phyloP scores from a whole-genome alignment of 2,329 filamentous ascomycete species.

The Paracoccidioides lutzii region DNA sequence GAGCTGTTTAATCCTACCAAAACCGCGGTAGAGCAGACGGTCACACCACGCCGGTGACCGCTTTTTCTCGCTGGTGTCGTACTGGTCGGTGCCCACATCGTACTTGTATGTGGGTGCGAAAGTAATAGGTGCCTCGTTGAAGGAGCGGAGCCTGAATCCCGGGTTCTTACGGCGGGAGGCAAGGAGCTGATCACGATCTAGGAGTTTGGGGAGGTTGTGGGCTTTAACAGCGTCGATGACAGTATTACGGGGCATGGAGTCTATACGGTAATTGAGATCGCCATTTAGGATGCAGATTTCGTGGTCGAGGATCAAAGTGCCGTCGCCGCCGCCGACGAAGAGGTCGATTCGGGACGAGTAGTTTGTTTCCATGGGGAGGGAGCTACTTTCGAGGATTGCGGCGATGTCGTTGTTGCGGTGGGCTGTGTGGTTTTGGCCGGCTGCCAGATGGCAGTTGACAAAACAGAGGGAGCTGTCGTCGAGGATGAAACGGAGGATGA shows the following conservation, averaged over 20 bases:
- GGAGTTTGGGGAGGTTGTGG: slow-evolving; percentile 68
- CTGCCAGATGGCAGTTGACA: slow-evolving; percentile 92
- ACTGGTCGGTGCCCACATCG: slow-evolving; percentile 85
- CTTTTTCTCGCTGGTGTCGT: slow-evolving; percentile 91
- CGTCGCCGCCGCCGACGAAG: slow-evolving; percentile 85
- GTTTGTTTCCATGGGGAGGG: slow-evolving; percentile 62
- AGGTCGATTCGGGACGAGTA: slow-evolving; percentile 56
- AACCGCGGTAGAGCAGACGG: slow-evolving; percentile 70
- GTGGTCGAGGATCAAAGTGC: slow-evolving; percentile 87
- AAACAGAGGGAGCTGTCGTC: slow-evolving; percentile 94
- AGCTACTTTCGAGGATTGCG: slow-evolving; percentile 67
- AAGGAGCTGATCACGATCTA: slow-evolving; percentile 86
- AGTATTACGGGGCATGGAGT: slow-evolving; percentile 87
- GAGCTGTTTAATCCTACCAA: slow-evolving; percentile 70
- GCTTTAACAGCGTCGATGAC: slow-evolving; percentile 75
- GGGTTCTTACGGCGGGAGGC: slow-evolving; percentile 82
- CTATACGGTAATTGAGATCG: slow-evolving; percentile 95
- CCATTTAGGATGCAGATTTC: slow-evolving; percentile 96
- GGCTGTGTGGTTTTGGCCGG: slow-evolving; percentile 79
- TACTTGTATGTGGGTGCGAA: slow-evolving; percentile 98
- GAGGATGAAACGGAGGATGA: slow-evolving; percentile 80
- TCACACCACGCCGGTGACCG: slow-evolving; percentile 95
- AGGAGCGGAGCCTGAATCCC: slow-evolving; percentile 73
- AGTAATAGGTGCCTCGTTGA: slow-evolving; percentile 78
- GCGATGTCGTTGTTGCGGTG: slow-evolving; percentile 88